These are phyloP conservation scores for Trichoderma arundinaceum DNA, from an alignment of 2,329 filamentous ascomycete species.

Conservation along the genomic window DNA sequence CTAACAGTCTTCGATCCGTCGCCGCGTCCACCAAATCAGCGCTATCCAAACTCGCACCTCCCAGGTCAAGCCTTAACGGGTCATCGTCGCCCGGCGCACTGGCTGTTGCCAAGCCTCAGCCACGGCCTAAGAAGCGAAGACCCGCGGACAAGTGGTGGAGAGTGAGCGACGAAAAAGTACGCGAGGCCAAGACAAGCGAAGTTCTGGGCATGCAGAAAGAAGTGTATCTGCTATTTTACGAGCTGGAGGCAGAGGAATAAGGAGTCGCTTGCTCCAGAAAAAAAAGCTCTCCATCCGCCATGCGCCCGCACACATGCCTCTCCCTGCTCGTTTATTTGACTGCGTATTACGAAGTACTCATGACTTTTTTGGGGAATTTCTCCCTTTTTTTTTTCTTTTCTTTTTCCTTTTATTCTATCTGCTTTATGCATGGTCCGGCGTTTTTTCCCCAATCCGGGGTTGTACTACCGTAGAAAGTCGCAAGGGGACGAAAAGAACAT, in stretches of 20 bases:
- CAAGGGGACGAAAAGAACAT: slow-evolving; percentile 7
- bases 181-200: slow-evolving; percentile 90
- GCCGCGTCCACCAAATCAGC: slow-evolving; percentile 62
- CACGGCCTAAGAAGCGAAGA: slow-evolving; percentile 61
- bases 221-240: slow-evolving; percentile 96
- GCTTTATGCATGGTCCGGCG: slow-evolving; percentile 28
- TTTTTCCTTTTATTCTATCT: neutral
- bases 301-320: neutral
- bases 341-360: neutral
- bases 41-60: slow-evolving; percentile 55
- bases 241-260: slow-evolving; percentile 66
- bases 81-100: slow-evolving; percentile 33
- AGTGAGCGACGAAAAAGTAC: slow-evolving; percentile 95
- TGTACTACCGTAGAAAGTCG: slow-evolving; percentile 14
- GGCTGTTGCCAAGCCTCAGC: slow-evolving; percentile 40
- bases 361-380: neutral
- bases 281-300: neutral
- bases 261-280: neutral
- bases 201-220: slow-evolving; percentile 93
- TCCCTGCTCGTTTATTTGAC: neutral
- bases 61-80: slow-evolving; percentile 41
- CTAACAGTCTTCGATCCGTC: slow-evolving; percentile 60
- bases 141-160: slow-evolving; percentile 86
- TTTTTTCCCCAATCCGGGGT: slow-evolving; percentile 10
- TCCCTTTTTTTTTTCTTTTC: neutral